Percentiles rank a stretch among this genome's conserved stretches.
Evolutionary conservation across 768 basidiomycete species (phyloP).

Genomic region (Lentinula lateritia): DNA sequence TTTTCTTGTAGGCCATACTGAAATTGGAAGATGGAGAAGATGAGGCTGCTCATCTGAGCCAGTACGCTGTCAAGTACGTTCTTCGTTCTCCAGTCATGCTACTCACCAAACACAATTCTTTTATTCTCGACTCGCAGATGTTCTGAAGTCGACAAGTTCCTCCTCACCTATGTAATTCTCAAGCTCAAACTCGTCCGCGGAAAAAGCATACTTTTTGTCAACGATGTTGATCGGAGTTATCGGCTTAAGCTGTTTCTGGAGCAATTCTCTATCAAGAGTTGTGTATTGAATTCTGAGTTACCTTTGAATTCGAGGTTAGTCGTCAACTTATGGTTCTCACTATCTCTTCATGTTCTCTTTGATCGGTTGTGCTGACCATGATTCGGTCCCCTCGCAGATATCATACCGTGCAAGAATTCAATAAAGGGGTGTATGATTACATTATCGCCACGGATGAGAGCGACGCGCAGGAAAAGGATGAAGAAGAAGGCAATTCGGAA

Average conservation of each 20-base stretch:
- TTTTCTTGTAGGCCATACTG: slow-evolving; percentile 59
- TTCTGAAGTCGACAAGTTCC: slow-evolving; percentile 87
- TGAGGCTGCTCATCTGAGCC: slow-evolving; percentile 66
- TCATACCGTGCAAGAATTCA: slow-evolving; percentile 97
- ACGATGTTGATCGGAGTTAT: slow-evolving; percentile 91
- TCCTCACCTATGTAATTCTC: slow-evolving; percentile 93
- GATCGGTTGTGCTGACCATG: not conserved
- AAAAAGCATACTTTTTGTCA: slow-evolving; percentile 95
- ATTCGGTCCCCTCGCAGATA: slow-evolving; percentile 44
- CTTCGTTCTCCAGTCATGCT: not conserved
- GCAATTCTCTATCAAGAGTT: slow-evolving; percentile 94
- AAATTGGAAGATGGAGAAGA: slow-evolving; percentile 89
- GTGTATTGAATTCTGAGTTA: slow-evolving; percentile 93
- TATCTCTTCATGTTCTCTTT: not conserved
- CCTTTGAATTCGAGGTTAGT: slow-evolving; percentile 85
- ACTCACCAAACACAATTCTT: no score
- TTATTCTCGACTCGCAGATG: slow-evolving; percentile 45
- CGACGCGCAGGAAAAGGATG: slow-evolving; percentile 36
- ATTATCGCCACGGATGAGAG: slow-evolving; percentile 97
- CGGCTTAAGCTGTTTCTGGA: slow-evolving; percentile 70
- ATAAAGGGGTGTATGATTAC: slow-evolving; percentile 97
- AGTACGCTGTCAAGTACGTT: not conserved
- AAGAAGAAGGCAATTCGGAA: slow-evolving; percentile 20
- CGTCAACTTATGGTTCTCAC: no score
- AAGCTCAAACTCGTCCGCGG: slow-evolving; percentile 95